phyloP scores from a whole-genome alignment of 2,329 filamentous ascomycete genomes.

The Trichoderma brevicompactum region DNA sequence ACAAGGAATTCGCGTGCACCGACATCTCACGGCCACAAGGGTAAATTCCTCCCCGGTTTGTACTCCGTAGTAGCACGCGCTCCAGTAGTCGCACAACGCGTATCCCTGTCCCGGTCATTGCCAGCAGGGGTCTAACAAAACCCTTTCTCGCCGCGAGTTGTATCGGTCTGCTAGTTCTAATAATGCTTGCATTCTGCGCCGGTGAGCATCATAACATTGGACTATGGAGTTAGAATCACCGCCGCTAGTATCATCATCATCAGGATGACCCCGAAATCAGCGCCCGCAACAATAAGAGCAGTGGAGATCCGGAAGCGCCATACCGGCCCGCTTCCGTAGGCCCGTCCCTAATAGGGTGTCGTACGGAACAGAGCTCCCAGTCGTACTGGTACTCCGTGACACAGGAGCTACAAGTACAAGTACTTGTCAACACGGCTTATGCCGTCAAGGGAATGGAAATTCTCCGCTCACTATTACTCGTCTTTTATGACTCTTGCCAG shows the following conservation, averaged over 20 bases:
- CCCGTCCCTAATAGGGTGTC: conserved; percentile 14
- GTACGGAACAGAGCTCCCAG: neutral
- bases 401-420: neutral
- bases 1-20: conserved; percentile 1
- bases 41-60: neutral
- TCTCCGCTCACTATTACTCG: neutral
- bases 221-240: no score
- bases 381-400: neutral
- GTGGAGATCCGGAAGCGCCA: neutral
- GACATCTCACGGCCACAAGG: conserved; percentile 1
- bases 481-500: neutral
- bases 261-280: neutral
- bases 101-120: neutral
- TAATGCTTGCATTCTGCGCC: neutral
- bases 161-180: neutral
- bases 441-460: neutral
- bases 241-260: neutral
- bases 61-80: neutral
- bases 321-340: neutral
- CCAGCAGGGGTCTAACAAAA: neutral
- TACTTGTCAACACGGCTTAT: neutral
- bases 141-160: neutral
- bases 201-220: no score
- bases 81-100: neutral
- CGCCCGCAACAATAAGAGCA: neutral